phyloP scores from a whole-genome alignment of 1,284 basidiomycete genomes.

The Anthracocystis setariae region DNA sequence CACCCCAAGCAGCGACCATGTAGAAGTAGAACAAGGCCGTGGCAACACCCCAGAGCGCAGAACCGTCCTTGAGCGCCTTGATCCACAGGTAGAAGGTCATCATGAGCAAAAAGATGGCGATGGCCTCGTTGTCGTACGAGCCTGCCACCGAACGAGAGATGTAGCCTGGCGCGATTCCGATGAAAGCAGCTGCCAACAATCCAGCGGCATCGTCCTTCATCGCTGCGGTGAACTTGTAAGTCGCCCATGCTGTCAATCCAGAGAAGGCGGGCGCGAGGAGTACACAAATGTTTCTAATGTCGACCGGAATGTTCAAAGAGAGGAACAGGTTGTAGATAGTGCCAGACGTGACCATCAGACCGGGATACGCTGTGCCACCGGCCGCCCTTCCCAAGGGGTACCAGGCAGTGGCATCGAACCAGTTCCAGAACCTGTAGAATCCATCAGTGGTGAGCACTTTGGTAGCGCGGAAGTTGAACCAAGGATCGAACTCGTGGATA shows the following conservation, averaged over 20 bases:
- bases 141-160: slow-evolving; percentile 99
- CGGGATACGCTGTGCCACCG: slow-evolving; percentile 97
- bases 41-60: slow-evolving; percentile 86
- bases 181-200: slow-evolving; percentile 95
- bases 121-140: slow-evolving; percentile 99
- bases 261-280: slow-evolving; percentile 96
- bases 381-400: slow-evolving; percentile 98
- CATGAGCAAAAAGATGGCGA: slow-evolving; percentile 99
- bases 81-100: slow-evolving; percentile 99
- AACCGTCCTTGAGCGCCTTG: slow-evolving; percentile 92
- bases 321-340: slow-evolving; percentile 93
- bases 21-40: slow-evolving; percentile 98
- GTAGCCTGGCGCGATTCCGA: slow-evolving; percentile 94
- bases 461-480: slow-evolving; percentile 73
- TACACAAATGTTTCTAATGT: slow-evolving; percentile 97
- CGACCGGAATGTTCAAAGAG: slow-evolving; percentile 89
- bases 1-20: slow-evolving; percentile 99
- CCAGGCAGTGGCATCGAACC: slow-evolving; percentile 98
- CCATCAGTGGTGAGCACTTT: slow-evolving; percentile 83
- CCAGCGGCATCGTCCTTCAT: slow-evolving; percentile 78
- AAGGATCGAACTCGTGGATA: slow-evolving; percentile 97
- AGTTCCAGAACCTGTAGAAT: slow-evolving; percentile 74
- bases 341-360: slow-evolving; percentile 93
- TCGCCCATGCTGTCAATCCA: slow-evolving; percentile 95
- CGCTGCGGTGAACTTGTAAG: slow-evolving; percentile 72